These are phyloP conservation scores for Vigna angularis DNA, from an alignment of 306 rosid species.

Conservation along the genomic window DNA sequence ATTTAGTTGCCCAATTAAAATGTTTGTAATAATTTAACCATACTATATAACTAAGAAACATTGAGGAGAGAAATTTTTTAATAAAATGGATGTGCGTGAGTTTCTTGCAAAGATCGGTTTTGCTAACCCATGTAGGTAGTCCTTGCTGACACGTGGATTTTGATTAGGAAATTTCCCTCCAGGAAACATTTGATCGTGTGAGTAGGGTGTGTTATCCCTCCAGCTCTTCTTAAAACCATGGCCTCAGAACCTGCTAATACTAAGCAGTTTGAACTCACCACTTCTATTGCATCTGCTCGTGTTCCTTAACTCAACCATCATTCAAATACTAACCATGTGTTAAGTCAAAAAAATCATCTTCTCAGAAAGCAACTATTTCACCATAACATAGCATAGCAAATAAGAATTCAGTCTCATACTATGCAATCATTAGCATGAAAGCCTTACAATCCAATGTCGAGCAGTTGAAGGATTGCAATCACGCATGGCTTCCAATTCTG, in stretches of 20 bases:
- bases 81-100: slow-evolving; percentile 34
- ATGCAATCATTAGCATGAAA: slow-evolving; percentile 12
- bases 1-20: too few relatives aligned
- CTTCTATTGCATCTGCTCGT: slow-evolving; percentile 78
- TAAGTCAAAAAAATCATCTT: too few relatives aligned
- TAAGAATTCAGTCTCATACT: background rate
- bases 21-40: too few relatives aligned
- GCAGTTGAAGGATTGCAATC: slow-evolving; percentile 82
- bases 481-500: slow-evolving; percentile 80
- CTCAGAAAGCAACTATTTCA: too few relatives aligned
- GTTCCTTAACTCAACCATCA: slow-evolving; percentile 68
- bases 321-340: background rate
- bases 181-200: slow-evolving; percentile 72
- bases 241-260: slow-evolving; percentile 85
- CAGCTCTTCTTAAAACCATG: slow-evolving; percentile 82
- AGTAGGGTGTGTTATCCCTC: slow-evolving; percentile 74
- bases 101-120: slow-evolving; percentile 76
- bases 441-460: slow-evolving; percentile 92
- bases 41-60: too few relatives aligned
- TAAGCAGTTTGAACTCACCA: slow-evolving; percentile 78
- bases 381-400: background rate
- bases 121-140: slow-evolving; percentile 64
- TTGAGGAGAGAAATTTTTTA: background rate
- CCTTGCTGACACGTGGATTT: slow-evolving; percentile 49
- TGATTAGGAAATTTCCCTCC: slow-evolving; percentile 91